Base-by-base conservation (phyloP, 176 grass and related monocot species). In the Oryza australiensis region DNA sequence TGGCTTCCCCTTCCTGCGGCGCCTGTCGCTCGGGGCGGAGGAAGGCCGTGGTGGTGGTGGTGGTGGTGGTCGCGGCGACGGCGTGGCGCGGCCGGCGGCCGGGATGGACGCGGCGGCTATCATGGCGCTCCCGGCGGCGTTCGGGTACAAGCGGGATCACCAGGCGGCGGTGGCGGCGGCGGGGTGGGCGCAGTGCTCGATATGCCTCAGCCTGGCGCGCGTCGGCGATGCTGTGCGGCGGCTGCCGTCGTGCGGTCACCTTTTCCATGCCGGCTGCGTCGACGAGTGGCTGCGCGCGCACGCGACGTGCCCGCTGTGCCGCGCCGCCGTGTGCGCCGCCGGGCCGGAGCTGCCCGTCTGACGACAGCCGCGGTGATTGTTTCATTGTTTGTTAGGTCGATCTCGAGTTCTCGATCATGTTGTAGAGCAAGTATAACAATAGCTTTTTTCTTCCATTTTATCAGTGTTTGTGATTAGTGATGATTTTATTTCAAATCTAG, bases 221-320 rank as follows among this genome's bases (percentile, higher is more conserved):
- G 53, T 9, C 48, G 87, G 76, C 34, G 84, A 93, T 60, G 60
- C 51, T 0, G 82, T 89, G 53, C 80, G 77, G 30, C 42, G 80
- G 73, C 55, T 86, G 62, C 80, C 84, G 29, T 37, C n/a, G 5
- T 92, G 90, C 73, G 82, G 68, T 0, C 87, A 92, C 72, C 68
- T 74, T 32, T 92, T 92, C 80, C 90, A 92, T 66, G 57, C 51
- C 5, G 90, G 4, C 2, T 92, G 90, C 84, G n/a, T 92, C 59
- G 83, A 81, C 70, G 63, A 80, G 62, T 89, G 90, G 90, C 63
- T 92, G 48, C 23, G 59, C 13, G 76, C 70, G 76, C 83, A 84
- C 64, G 74, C 87, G 9, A 84, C 80, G 37, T 93, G 87, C 60
- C 87, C 87, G 66, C 48, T 89, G 7, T 93, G 91, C 74, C 87